Conservation (phyloP, 2,329 filamentous ascomycete species). For the Triangularia verruculosa region DNA sequence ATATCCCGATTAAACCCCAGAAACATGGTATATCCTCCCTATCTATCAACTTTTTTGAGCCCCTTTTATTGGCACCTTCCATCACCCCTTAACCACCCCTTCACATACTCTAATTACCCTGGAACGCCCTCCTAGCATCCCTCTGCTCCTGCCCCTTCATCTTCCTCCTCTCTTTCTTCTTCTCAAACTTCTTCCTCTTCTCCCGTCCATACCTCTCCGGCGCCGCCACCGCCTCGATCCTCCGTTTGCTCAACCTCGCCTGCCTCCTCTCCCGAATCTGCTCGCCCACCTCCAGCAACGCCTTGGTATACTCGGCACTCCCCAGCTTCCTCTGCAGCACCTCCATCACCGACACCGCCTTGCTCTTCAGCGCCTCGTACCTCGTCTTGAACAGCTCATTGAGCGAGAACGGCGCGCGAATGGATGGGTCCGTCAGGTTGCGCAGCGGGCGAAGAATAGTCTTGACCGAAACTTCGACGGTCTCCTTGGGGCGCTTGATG, state of each 20-base stretch:
- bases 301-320: conserved; percentile 71
- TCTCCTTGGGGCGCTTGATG: conserved; percentile 54
- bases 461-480: conserved; percentile 62
- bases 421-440: conserved; percentile 77
- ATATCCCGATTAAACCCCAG: neutral
- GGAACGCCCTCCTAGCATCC: conserved; percentile 67
- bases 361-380: conserved; percentile 68
- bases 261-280: conserved; percentile 69
- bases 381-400: conserved; percentile 66
- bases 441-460: conserved; percentile 62
- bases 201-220: conserved; percentile 75
- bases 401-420: conserved; percentile 66
- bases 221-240: conserved; percentile 79
- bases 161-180: conserved; percentile 80
- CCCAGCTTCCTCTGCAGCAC: conserved; percentile 82
- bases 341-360: conserved; percentile 75
- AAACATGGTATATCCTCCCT: neutral
- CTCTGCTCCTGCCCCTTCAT: conserved; percentile 72
- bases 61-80: conserved; percentile 2
- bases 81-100: conserved; percentile 32
- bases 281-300: conserved; percentile 70
- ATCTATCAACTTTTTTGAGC: neutral
- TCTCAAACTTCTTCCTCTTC: conserved; percentile 80
- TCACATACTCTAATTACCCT: conserved; percentile 45
- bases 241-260: conserved; percentile 76